These are phyloP conservation scores for Piper longum DNA, from an alignment of 164 flowering plant species.

Conservation along the genomic window DNA sequence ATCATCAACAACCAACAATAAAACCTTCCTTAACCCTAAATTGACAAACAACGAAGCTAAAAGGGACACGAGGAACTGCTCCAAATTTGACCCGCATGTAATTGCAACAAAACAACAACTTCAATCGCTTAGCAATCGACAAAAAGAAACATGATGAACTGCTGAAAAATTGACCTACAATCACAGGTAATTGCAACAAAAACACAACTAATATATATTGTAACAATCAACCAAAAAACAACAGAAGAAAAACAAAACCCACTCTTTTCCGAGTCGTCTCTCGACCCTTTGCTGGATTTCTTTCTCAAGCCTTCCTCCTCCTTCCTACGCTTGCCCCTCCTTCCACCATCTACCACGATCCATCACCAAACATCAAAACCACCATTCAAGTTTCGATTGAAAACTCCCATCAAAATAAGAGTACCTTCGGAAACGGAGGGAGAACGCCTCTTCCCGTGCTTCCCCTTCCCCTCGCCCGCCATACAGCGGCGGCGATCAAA, in stretches of 20 bases:
- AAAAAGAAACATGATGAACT: too few relatives aligned
- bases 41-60: not conserved
- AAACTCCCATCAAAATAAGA: not conserved
- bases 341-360: conserved; percentile 5
- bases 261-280: conserved; percentile 3
- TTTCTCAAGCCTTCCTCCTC: conserved; percentile 1
- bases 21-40: not conserved
- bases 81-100: not conserved
- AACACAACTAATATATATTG: too few relatives aligned
- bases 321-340: not conserved
- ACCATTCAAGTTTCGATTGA: not conserved
- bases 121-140: not conserved
- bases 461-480: conserved; percentile 3
- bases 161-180: too few relatives aligned
- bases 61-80: not conserved
- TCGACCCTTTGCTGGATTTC: conserved; percentile 4
- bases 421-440: conserved; percentile 5
- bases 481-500: not conserved
- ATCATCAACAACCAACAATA: too few relatives aligned
- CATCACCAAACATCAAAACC: not conserved
- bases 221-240: too few relatives aligned
- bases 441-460: conserved; percentile 3
- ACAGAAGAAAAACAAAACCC: not conserved
- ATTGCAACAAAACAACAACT: not conserved
- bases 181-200: too few relatives aligned